Conservation (phyloP, 2,329 filamentous ascomycete species). For the Xylariaceae sp. region DNA sequence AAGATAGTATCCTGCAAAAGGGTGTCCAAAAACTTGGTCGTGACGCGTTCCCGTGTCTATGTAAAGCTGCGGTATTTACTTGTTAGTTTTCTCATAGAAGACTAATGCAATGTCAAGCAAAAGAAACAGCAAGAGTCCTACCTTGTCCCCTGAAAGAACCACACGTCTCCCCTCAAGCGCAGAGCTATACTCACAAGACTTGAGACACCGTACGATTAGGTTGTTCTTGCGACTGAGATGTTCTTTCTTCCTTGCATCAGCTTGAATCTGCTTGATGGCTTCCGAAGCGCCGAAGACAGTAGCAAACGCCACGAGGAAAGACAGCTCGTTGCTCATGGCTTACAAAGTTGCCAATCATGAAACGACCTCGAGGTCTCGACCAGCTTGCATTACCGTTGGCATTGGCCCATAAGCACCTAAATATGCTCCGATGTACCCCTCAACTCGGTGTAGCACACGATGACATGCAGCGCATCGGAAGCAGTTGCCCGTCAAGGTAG, state of each 20-base stretch:
- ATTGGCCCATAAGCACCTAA: slow-evolving; percentile 4
- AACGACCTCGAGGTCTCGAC: neutral
- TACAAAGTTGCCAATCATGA: neutral
- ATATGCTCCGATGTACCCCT: slow-evolving; percentile 9
- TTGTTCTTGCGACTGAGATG: slow-evolving; percentile 47
- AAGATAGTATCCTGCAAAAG: slow-evolving; percentile 54
- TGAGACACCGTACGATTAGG: slow-evolving; percentile 43
- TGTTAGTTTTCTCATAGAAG: no score
- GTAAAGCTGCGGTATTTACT: slow-evolving; percentile 34
- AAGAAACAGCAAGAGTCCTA: slow-evolving; percentile 12
- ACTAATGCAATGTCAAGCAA: slow-evolving; percentile 1
- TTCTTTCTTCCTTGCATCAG: slow-evolving; percentile 43
- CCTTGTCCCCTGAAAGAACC: slow-evolving; percentile 42
- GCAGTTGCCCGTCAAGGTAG: slow-evolving; percentile 12
- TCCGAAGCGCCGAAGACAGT: slow-evolving; percentile 44
- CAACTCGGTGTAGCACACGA: slow-evolving; percentile 13
- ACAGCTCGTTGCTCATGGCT: slow-evolving; percentile 25
- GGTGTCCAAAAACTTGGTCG: slow-evolving; percentile 38
- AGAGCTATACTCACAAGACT: slow-evolving; percentile 41
- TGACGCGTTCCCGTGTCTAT: slow-evolving; percentile 41
- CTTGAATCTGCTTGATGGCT: slow-evolving; percentile 44
- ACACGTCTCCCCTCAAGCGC: slow-evolving; percentile 42
- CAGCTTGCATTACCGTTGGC: slow-evolving; percentile 1
- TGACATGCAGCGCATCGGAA: slow-evolving; percentile 13
- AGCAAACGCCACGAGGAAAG: slow-evolving; percentile 38